A percentile compares a stretch with the other conserved stretches of the same genome.
phyloP scores from a whole-genome alignment of 2,329 filamentous ascomycete species.

The Aureobasidium sp. region DNA sequence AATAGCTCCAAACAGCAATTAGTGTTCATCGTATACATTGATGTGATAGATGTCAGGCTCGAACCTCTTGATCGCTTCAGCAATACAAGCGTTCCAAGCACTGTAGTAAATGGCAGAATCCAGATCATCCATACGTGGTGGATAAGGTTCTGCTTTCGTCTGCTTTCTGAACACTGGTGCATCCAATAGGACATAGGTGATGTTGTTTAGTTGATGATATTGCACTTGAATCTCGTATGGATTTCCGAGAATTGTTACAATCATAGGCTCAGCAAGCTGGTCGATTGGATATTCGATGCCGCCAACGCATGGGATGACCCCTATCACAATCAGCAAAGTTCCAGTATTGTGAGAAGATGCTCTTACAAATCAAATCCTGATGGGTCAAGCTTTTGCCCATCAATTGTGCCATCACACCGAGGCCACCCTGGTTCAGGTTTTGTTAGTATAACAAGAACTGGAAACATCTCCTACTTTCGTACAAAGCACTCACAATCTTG shows the following conservation, averaged over 20 bases:
- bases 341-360: too few relatives aligned
- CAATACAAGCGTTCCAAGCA: conserved; percentile 64
- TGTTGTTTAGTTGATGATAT: conserved; percentile 56
- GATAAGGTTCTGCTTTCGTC: conserved; percentile 56
- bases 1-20: too few relatives aligned
- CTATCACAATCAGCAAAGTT: background rate
- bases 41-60: conserved; percentile 58
- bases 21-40: conserved; percentile 35
- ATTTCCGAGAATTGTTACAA: conserved; percentile 53
- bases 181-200: conserved; percentile 61
- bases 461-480: too few relatives aligned
- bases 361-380: conserved; percentile 51
- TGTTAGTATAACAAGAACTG: background rate
- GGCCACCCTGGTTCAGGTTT: conserved; percentile 39
- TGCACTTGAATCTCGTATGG: conserved; percentile 56
- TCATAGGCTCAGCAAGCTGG: conserved; percentile 52
- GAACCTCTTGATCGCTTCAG: conserved; percentile 55
- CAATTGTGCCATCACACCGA: conserved; percentile 63
- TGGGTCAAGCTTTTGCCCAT: conserved; percentile 61
- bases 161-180: conserved; percentile 60
- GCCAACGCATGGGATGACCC: conserved; percentile 47
- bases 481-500: conserved; percentile 44
- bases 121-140: conserved; percentile 61
- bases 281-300: conserved; percentile 58
- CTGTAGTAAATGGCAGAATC: conserved; percentile 62